Evolutionary conservation across 768 basidiomycete genomes (phyloP).

Genomic region (Kwoniella sp.): DNA sequence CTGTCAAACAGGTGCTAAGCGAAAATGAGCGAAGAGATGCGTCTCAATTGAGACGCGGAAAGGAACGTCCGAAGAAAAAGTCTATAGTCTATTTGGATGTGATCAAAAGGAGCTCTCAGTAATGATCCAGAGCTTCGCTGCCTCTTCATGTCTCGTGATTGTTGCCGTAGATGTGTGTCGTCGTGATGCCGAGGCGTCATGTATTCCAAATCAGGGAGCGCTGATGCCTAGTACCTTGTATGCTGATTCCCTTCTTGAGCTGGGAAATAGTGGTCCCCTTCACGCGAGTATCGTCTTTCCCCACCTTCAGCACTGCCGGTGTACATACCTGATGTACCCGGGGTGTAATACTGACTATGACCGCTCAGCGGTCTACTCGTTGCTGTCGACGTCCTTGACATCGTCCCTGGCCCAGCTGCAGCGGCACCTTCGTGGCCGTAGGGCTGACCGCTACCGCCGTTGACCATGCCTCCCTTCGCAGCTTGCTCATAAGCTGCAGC

Average conservation of each 20-base stretch:
- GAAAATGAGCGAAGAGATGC: no score
- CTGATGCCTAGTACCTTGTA: not conserved
- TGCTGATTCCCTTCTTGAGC: not conserved
- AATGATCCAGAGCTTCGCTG: no score
- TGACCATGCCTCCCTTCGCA: conserved; percentile 17
- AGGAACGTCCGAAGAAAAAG: not conserved
- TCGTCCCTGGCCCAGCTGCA: not conserved
- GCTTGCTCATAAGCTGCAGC: conserved; percentile 31
- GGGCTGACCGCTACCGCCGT: not conserved
- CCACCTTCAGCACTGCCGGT: not conserved
- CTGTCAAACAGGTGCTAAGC: no score
- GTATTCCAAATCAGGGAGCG: no score
- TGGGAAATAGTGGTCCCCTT: conserved; percentile 1
- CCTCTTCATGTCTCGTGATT: no score
- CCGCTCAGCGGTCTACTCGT: conserved; percentile 21
- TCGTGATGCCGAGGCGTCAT: no score
- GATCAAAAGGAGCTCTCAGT: no score
- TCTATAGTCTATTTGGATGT: not conserved
- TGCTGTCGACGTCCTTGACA: conserved; percentile 13
- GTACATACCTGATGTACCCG: not conserved
- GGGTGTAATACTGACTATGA: conserved; percentile 28
- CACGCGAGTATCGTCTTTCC: not conserved
- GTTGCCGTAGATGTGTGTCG: no score
- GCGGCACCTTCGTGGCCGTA: not conserved
- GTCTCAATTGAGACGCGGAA: no score